Evolutionary conservation across 2,329 filamentous ascomycete species (phyloP), one percentile per base, ranked within the genome.

Genomic region (Penicillium thymicola): DNA sequence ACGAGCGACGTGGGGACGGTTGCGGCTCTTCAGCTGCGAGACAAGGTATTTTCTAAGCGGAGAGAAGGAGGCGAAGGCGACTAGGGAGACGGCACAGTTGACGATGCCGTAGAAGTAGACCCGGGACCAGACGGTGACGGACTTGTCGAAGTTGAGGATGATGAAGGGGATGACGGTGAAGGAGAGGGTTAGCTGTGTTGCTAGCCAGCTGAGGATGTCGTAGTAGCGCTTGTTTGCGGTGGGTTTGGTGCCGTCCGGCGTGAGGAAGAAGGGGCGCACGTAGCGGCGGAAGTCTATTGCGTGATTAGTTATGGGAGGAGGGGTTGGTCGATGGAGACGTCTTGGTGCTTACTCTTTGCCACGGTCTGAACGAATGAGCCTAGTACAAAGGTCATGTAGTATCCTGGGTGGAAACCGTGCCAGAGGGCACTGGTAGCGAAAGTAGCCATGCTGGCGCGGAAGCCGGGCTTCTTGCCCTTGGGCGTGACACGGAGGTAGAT

Each of bases 321-420:
- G 53, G 53, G 16, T 49, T 48, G 45, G 21, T 25, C 45, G n/a
- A 34, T 25, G 25, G 44, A n/a, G 36, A 54, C 23, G 9, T 25
- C 2, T 25, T 21, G 13, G 7, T 23, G 82, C 88, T 72, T 80
- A 97, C 92, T 92, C 80, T 99, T 99, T 54, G 94, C 92, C 18
- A 88, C 88, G 2, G 92, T 97, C 72, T 99, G 94, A 30, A 97
- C 84, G 64, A 99, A 89, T 59, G 91, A 92, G 1, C 90, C 94
- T 8, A 97, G 81, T 40, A 97, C 78, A 68, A 99, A 99, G 5
- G 89, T 83, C 59, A 99, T 77, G 73, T 97, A 97, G 75, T 99
- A 99, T 6, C 94, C 94, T 0, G 94, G 93, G 65, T 96, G 95
- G 76, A 99, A 99, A 30, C 94, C 94, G 70, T 99, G 94, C 94